phyloP scores from a whole-genome alignment of 73 alveolate species.

The Tetrahymena elliotti region DNA sequence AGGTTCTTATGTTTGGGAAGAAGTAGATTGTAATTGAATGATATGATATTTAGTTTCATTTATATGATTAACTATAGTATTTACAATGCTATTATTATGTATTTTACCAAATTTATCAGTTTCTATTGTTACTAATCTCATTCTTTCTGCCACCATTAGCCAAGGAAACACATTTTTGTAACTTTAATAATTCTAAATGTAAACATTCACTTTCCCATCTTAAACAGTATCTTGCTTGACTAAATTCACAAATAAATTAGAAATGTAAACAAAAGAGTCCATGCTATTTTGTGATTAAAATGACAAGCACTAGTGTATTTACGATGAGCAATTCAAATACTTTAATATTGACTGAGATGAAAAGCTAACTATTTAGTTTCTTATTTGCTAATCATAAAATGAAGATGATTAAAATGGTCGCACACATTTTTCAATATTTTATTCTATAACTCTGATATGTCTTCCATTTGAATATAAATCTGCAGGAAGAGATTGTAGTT shows the following conservation, averaged over 20 bases:
- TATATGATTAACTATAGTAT: not conserved
- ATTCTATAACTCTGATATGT: not conserved
- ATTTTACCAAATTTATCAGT: not conserved
- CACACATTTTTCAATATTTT: not conserved
- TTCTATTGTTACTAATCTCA: not conserved
- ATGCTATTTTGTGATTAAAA: not conserved
- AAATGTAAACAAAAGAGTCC: not conserved
- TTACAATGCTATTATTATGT: not conserved
- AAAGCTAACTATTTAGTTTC: not conserved
- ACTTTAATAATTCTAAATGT: not conserved
- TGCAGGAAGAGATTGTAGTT: not conserved
- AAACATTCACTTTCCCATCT: not conserved
- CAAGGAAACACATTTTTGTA: not conserved
- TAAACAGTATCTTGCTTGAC: not conserved
- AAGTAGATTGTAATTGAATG: not conserved
- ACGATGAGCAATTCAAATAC: not conserved
- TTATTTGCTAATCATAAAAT: not conserved
- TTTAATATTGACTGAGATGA: not conserved
- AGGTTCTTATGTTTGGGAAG: not conserved
- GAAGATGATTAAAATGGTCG: not conserved
- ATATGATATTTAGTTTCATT: not conserved
- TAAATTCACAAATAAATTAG: not conserved
- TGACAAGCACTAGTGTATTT: not conserved
- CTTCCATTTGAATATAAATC: not conserved
- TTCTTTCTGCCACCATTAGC: not conserved